Evolutionary conservation across 306 rosid species (phyloP), one percentile per base, ranked within the genome.

Genomic region (Prunus dulcis): DNA sequence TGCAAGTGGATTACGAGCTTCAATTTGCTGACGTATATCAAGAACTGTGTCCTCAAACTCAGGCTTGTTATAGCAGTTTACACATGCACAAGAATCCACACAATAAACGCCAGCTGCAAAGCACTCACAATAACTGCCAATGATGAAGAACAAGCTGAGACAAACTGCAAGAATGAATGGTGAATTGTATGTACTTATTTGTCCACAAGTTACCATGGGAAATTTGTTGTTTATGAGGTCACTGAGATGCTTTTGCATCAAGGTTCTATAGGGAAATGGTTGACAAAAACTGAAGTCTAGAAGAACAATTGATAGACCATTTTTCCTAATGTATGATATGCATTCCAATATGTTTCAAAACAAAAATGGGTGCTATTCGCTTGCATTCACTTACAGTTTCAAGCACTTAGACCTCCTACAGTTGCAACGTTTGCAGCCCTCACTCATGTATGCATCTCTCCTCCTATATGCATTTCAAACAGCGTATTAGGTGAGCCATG

Each of bases 91-190:
- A 34, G 76, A 66, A 9, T 71, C 76, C 25, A n/a, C 12, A 49
- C 89, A 86, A 67, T 27, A 74, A 6, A 20, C 20, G 49, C 69
- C 81, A 19, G 65, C 75, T 9, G 78, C 53, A 69, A 82, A 82
- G 73, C 89, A 82, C 72, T 71, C 79, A 15, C 87, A 86, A 38
- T 80, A 80, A 60, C 87, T 86, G 83, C 71, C 75, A 78, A 77
- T 30, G 50, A 74, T n/a, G 76, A n/a, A 38, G 71, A 71, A 69
- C 64, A 82, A 7, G 20, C 19, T 79, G 28, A 79, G 46, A 67
- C 38, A 67, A 58, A 25, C 47, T 67, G 43, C 69, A n/a, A 43
- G 34, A 64, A 60, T 19, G 53, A 23, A 72, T 15, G 30, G 15
- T 19, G 47, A 18, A 55, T 64, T 43, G 23, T 28, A 76, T 43